Base-by-base conservation (phyloP, 2,329 filamentous ascomycete species). In the Colletotrichum sansevieriae region DNA sequence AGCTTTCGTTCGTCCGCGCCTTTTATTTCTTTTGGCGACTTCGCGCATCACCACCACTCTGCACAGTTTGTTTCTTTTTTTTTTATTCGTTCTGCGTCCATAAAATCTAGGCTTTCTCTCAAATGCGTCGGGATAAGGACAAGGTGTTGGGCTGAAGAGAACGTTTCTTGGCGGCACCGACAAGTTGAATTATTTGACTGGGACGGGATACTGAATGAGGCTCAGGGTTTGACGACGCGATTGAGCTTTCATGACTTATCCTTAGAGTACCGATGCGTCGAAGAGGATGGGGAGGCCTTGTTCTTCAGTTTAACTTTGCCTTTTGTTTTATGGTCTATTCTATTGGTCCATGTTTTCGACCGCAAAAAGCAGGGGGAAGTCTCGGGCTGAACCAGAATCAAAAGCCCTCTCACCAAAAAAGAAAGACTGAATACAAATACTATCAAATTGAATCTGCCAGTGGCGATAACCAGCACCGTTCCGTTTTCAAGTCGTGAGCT, bases 391-490 rank as follows among this genome's bases (percentile, higher is more conserved):
- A 43, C 12, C 59, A 39, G 29, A 59, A 54, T 35, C 47, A 29
- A 60, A 44, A 22, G 37, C 25, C 54, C 54, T 47, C 46, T 41
- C 29, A 47, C 18, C 35, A 59, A 43, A 68, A 43, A 68, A 54
- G 52, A 15, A 68, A 68, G 61, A 68, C 47, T 60, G 65, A 65
- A 68, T 65, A 68, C 62, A 68, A 39, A 37, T 33, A 59, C 49
- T 47, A 46, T 60, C 65, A 59, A 33, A 65, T 46, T 49, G 65
- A 39, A 54, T 10, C 37, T 12, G 11, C 13, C 13, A 6, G 15
- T 4, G 37, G 37, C 37, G 29, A 29, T 29, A 29, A 29, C 8
- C 37, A 39, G 13, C 37, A 15, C 11, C 37, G 15, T 29, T 29
- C 29, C 29, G 29, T 8, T 9, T 7, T 29, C 29, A 29, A 29